Conservation (phyloP, 2,329 filamentous ascomycete genomes). For the Trichophyton simii region DNA sequence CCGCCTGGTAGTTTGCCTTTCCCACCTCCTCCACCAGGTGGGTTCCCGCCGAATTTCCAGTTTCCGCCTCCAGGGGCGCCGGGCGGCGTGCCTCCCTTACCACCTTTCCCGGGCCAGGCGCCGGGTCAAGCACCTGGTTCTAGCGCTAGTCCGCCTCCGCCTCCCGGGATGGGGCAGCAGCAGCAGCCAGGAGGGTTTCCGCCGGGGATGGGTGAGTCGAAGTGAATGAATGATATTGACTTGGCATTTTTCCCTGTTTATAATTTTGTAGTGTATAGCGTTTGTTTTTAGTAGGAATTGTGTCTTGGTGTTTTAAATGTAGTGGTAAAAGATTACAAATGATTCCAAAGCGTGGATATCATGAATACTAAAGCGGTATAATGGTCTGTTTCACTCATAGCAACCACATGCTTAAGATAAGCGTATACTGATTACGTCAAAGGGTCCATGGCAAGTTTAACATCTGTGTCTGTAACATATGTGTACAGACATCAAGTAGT, state of each 20-base stretch:
- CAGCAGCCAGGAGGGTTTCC: not conserved
- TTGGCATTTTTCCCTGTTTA: not conserved
- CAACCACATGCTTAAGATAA: too few relatives aligned
- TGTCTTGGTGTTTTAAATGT: not conserved
- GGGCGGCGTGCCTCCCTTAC: constrained; percentile 21
- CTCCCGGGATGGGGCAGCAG: not conserved
- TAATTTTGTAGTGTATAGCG: not conserved
- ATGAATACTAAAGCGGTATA: too few relatives aligned
- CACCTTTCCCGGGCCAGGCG: constrained; percentile 17
- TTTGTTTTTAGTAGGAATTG: not conserved
- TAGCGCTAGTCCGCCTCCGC: not conserved
- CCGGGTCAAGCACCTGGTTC: not conserved
- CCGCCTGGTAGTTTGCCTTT: constrained; percentile 34
- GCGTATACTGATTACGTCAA: too few relatives aligned
- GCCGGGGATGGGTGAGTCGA: constrained; percentile 9
- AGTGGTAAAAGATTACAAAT: too few relatives aligned
- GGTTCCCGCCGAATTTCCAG: constrained; percentile 41
- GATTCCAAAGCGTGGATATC: too few relatives aligned
- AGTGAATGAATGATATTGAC: constrained; percentile 10
- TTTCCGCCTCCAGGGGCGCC: constrained; percentile 26
- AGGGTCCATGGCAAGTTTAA: not conserved
- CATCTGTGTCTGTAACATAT: not conserved
- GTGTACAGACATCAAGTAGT: not conserved
- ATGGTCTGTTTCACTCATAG: too few relatives aligned
- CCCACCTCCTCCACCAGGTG: constrained; percentile 27